Evolutionary conservation across 768 basidiomycete species (phyloP), one percentile per base, ranked within the genome.

Genomic region (Suillus hirtellus): DNA sequence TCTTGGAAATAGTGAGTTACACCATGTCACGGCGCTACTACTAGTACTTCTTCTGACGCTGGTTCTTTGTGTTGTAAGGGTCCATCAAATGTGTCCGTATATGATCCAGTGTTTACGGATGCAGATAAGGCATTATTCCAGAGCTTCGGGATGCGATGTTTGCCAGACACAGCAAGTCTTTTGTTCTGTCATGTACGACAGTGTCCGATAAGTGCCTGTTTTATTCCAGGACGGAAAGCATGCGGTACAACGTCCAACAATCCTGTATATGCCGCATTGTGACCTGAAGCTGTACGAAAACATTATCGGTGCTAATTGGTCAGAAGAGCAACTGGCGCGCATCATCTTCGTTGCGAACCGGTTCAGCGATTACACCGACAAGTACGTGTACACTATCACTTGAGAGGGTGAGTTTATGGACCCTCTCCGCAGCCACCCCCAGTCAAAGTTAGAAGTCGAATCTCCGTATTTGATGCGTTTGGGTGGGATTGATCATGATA

Each of bases 261-360:
- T 93, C 61, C 77, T 87, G 60, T 91, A 85, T 76, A 90, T 92
- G 89, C 90, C 89, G 24, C 90, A 92, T 73, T 92, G 91, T 71
- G 89, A 90, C 69, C 70, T 89, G 73, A 81, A 81, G 64, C 79
- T 92, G 34, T 90, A 92, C 72, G 89, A 93, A 70, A 80, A 76
- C 66, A 69, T 91, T 52, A 74, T 92, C 61, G 80, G 81, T 63
- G 80, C 81, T 14, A 91, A 90, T 71, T 89, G 88, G 87, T 75
- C 78, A 53, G 70, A 63, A 35, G 77, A 78, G 35, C 75, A 75
- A 24, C 73, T 90, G 59, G 70, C 77, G 62, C 78, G 76, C 63
- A 69, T 87, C 27, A 68, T 90, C 60, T 77, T 93, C 60, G 69
- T 93, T 64, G 88, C 85, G 61, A 93, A 93, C 75, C 80, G 76